Conservation (phyloP, 495 filamentous ascomycete species). For the Trypethelium eluteriae region DNA sequence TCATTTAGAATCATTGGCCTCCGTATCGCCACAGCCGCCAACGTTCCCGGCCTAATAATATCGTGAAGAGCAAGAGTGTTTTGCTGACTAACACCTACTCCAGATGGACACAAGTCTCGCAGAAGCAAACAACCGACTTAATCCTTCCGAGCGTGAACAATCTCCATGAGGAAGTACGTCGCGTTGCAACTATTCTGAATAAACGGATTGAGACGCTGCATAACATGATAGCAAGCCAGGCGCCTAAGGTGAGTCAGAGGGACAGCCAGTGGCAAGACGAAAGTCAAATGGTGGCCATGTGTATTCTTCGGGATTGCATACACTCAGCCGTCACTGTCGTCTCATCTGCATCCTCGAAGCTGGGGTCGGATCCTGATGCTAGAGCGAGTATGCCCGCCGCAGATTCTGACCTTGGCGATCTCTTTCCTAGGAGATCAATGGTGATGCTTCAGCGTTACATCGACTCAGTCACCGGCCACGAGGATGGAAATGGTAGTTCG, state of each 20-base stretch:
- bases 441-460: conserved; percentile 9
- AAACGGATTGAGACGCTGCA: conserved; percentile 18
- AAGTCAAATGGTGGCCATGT: conserved; percentile 16
- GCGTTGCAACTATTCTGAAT: conserved; percentile 15
- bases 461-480: background rate
- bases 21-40: background rate
- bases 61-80: background rate
- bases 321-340: conserved; percentile 22
- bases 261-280: conserved; percentile 4
- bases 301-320: conserved; percentile 22
- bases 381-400: background rate
- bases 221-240: conserved; percentile 4
- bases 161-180: conserved; percentile 21
- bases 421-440: conserved; percentile 5
- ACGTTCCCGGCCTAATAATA: background rate
- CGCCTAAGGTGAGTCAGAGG: conserved; percentile 5
- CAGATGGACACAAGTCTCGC: conserved; percentile 22
- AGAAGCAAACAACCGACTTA: conserved; percentile 15
- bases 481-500: background rate
- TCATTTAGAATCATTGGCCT: background rate
- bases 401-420: conserved; percentile 22
- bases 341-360: conserved; percentile 20
- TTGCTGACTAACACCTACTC: background rate
- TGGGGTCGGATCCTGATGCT: conserved; percentile 11
- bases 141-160: conserved; percentile 21